Conservation (phyloP, 148 eudicot genomes). For the Polygonum maritimum region DNA sequence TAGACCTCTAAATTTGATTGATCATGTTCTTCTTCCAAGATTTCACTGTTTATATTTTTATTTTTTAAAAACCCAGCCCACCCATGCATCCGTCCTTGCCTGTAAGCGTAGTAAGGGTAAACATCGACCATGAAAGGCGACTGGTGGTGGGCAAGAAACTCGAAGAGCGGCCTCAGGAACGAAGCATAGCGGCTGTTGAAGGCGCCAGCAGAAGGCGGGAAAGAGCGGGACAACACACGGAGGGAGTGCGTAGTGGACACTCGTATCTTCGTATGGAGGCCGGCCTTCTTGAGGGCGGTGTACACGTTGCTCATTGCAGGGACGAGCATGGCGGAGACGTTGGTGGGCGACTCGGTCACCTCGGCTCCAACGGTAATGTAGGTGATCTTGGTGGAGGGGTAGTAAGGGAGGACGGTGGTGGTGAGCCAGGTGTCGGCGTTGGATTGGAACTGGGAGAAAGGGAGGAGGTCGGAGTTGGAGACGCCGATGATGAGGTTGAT, state of each 20-base stretch:
- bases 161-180: slow-evolving; percentile 75
- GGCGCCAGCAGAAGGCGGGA: slow-evolving; percentile 96
- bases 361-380: slow-evolving; percentile 94
- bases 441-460: slow-evolving; percentile 80
- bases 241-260: slow-evolving; percentile 90
- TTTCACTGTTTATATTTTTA: too few species aligned
- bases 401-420: slow-evolving; percentile 85
- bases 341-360: slow-evolving; percentile 65
- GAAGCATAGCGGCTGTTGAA: slow-evolving; percentile 64
- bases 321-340: slow-evolving; percentile 57
- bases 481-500: slow-evolving; percentile 86
- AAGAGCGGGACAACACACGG: slow-evolving; percentile 80
- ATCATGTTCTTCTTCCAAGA: too few species aligned
- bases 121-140: slow-evolving; percentile 87
- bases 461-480: slow-evolving; percentile 66
- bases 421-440: slow-evolving; percentile 88
- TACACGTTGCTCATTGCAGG: slow-evolving; percentile 80
- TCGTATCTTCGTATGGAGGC: slow-evolving; percentile 73
- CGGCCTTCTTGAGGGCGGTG: slow-evolving; percentile 59
- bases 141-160: slow-evolving; percentile 80
- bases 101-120: slow-evolving; percentile 89
- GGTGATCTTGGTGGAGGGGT: slow-evolving; percentile 77
- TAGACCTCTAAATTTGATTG: too few species aligned
- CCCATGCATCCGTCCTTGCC: too few species aligned
- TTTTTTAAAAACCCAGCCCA: too few species aligned